Percentiles rank a stretch among this genome's conserved stretches.
These are phyloP conservation scores for Flaveria bidentis DNA, from an alignment of 129 eudicot genomes.

Conservation along the genomic window DNA sequence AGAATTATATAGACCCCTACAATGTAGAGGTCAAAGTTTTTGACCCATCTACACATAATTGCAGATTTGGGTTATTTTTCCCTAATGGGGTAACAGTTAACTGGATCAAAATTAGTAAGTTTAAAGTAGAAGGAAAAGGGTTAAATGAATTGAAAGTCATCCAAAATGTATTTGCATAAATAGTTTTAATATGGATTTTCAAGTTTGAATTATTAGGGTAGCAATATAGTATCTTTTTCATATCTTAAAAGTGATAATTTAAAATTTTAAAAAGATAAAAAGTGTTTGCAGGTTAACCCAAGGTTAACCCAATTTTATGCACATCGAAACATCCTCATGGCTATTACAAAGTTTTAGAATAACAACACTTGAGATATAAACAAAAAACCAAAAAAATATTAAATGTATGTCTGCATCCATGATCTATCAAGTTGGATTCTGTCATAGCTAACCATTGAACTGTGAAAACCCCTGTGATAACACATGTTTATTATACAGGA, in stretches of 20 bases:
- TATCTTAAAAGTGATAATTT: background rate
- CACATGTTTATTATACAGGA: constrained; percentile 13
- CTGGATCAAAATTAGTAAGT: background rate
- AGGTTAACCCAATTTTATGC: background rate
- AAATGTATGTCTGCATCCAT: background rate
- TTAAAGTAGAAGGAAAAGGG: too few relatives aligned
- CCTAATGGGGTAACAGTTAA: background rate
- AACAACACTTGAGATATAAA: background rate
- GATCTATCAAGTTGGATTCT: background rate
- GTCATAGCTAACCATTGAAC: background rate
- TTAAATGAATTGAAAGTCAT: too few relatives aligned
- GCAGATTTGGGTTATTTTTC: background rate
- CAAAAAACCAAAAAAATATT: background rate
- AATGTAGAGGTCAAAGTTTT: too few relatives aligned
- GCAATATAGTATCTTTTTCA: background rate
- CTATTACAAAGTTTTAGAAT: background rate
- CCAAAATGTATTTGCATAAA: background rate
- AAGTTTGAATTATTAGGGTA: background rate
- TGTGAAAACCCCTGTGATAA: background rate
- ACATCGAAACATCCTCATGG: background rate
- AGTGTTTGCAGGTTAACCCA: background rate
- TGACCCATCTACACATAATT: too few relatives aligned
- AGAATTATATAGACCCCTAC: background rate
- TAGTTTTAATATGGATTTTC: background rate
- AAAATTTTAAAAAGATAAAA: background rate